Evolutionary conservation across 371 early-diverging fungal species (phyloP), one percentile per base, ranked within the genome.

Genomic region (Apophysomyces variabilis): DNA sequence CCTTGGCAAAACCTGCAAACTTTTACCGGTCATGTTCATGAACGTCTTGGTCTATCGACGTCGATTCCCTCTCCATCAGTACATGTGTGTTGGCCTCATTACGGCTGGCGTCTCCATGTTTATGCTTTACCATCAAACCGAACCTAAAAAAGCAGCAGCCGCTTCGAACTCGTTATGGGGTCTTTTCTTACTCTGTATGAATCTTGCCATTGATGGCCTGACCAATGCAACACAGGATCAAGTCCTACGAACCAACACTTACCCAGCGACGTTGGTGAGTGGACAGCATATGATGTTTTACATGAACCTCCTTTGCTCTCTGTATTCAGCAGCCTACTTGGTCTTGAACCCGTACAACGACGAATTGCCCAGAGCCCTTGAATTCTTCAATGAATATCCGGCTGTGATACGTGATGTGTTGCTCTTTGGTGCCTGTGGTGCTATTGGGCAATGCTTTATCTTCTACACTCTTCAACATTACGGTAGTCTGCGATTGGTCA

Each of bases 161-260:
- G 76, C 67, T 7, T 46, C 76, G 12, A 85, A 71, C 70, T 89
- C 90, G 35, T 16, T 92, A 6, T 95, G 84, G 73, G 99, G 99
- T 0, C 70, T 98, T 41, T 68, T 89, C 36, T 83, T 99, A 47
- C 87, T 99, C 37, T 66, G 85, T 35, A 87, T 90, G 44, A 98
- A 96, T 78, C 84, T 99, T 57, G 76, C 90, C 3, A 81, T 98
- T 54, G 99, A 99, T 78, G 99, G 99, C 32, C 78, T 94, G 35
- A 95, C 94, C n/a, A 99, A 97, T 84, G 92, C 96, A n/a, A 92
- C 95, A 0, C 99, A 99, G 81, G 99, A 99, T 77, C 91, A 93
- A 62, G 90, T 98, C 41, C 96, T 98, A 76, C 84, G 85, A 43
- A 83, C 86, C 16, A 92, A 86, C 80, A 84, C 86, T 41, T 67